Conservation (phyloP, 441 rosid species). For the Erysimum cheiri region DNA sequence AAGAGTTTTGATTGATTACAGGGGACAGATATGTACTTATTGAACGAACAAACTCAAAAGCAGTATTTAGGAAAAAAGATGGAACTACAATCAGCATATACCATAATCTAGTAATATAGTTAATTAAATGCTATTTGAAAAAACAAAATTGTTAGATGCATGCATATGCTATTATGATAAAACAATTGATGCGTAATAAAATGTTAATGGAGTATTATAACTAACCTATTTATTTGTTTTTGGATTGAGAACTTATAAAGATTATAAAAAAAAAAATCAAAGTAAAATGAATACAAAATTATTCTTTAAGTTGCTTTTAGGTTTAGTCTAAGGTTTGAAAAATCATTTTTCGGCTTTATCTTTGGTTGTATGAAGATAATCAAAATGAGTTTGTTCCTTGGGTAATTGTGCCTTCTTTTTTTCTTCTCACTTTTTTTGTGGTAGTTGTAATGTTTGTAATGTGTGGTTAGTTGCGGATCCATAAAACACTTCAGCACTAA, state of each 20-base stretch:
- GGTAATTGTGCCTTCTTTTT: slow-evolving; percentile 7
- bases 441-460: slow-evolving; percentile 25
- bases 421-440: neutral
- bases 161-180: neutral
- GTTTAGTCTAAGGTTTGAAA: slow-evolving; percentile 9
- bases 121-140: neutral
- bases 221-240: neutral
- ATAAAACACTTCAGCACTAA: slow-evolving; percentile 28
- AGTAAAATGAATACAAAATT: neutral
- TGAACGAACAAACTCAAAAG: neutral
- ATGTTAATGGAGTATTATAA: neutral
- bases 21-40: too few species aligned
- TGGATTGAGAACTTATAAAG: neutral
- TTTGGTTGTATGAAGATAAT: slow-evolving; percentile 19
- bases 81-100: neutral
- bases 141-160: neutral
- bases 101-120: neutral
- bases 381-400: neutral
- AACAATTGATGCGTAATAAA: neutral
- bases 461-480: slow-evolving; percentile 16
- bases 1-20: slow-evolving; percentile 30
- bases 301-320: slow-evolving; percentile 7
- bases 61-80: neutral
- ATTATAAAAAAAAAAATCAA: neutral
- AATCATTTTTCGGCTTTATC: slow-evolving; percentile 6